Evolutionary conservation across 176 grass and related monocot species (phyloP).

Genomic region (Echinochloa phyllopogon): DNA sequence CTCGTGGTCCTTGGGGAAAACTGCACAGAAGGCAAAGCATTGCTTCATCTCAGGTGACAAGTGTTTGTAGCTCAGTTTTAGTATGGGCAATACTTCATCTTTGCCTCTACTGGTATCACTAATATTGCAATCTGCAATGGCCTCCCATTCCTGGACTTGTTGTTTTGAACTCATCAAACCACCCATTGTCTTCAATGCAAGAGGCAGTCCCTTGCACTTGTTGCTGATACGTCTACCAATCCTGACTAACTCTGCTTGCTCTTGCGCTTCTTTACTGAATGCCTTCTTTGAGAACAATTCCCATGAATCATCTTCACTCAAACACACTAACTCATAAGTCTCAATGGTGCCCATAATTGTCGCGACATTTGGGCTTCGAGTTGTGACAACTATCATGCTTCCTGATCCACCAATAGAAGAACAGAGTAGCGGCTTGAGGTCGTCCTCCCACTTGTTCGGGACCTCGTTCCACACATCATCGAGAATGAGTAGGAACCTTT

Average conservation of each 20-base stretch:
- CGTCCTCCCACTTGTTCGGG: background rate
- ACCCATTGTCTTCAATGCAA: conserved; percentile 35
- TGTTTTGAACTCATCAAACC: conserved; percentile 36
- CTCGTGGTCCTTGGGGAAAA: conserved; percentile 1
- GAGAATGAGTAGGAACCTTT: conserved; percentile 29
- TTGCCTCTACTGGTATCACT: background rate
- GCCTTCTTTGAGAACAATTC: conserved; percentile 36
- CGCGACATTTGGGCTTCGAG: background rate
- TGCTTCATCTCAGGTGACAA: conserved; percentile 29
- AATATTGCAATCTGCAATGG: background rate
- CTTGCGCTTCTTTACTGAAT: conserved; percentile 4
- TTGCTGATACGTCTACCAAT: conserved; percentile 22
- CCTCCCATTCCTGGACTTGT: background rate
- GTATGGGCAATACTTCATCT: background rate
- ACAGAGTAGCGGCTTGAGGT: background rate
- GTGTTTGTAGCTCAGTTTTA: conserved; percentile 30
- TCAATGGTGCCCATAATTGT: conserved; percentile 10
- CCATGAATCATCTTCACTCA: conserved; percentile 37
- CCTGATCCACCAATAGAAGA: background rate
- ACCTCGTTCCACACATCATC: conserved; percentile 61
- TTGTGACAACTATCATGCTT: conserved; percentile 49
- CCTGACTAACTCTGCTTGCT: background rate
- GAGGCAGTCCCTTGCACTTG: conserved; percentile 32
- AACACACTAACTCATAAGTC: background rate
- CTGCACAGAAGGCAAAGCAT: conserved; percentile 30